These are phyloP conservation scores for Lepiota brunneoincarnata DNA, from an alignment of 768 basidiomycete species.

Conservation along the genomic window DNA sequence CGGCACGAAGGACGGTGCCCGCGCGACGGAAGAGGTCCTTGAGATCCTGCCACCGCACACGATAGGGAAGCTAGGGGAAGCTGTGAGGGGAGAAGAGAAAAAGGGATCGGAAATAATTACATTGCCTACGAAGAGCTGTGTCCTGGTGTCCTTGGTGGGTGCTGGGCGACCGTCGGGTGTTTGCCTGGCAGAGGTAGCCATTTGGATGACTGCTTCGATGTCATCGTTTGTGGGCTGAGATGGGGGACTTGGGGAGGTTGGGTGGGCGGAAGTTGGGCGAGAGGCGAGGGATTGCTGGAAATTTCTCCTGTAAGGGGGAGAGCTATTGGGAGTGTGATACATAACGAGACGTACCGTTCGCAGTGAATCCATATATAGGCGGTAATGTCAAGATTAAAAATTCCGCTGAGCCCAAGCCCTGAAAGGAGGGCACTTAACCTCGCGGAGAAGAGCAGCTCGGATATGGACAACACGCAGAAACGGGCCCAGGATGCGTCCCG, in stretches of 20 bases:
- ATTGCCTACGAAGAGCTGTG: slow-evolving; percentile 96
- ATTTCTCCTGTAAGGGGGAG: slow-evolving; percentile 11
- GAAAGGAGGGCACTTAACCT: not conserved
- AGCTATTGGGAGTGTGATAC: slow-evolving; percentile 9
- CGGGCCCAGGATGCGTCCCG: not conserved
- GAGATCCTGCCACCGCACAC: slow-evolving; percentile 98
- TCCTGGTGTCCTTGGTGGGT: slow-evolving; percentile 79
- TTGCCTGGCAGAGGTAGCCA: slow-evolving; percentile 75
- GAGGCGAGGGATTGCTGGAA: not conserved
- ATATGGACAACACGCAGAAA: not conserved
- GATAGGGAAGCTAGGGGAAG: slow-evolving; percentile 76
- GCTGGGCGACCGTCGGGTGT: slow-evolving; percentile 42
- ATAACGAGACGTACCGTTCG: slow-evolving; percentile 8
- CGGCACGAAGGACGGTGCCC: slow-evolving; percentile 82
- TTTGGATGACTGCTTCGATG: slow-evolving; percentile 89
- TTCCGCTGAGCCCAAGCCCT: slow-evolving; percentile 13
- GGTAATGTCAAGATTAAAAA: slow-evolving; percentile 14
- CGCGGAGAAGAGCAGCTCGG: not conserved
- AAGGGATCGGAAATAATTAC: slow-evolving; percentile 36
- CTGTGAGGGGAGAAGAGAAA: slow-evolving; percentile 9
- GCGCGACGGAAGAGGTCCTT: slow-evolving; percentile 97
- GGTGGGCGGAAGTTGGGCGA: slow-evolving; percentile 1
- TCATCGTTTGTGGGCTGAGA: slow-evolving; percentile 66
- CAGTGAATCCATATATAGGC: slow-evolving; percentile 12
- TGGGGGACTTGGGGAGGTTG: slow-evolving; percentile 6